phyloP scores from a whole-genome alignment of 2,329 filamentous ascomycete genomes.

The Monosporascus cannonballus region DNA sequence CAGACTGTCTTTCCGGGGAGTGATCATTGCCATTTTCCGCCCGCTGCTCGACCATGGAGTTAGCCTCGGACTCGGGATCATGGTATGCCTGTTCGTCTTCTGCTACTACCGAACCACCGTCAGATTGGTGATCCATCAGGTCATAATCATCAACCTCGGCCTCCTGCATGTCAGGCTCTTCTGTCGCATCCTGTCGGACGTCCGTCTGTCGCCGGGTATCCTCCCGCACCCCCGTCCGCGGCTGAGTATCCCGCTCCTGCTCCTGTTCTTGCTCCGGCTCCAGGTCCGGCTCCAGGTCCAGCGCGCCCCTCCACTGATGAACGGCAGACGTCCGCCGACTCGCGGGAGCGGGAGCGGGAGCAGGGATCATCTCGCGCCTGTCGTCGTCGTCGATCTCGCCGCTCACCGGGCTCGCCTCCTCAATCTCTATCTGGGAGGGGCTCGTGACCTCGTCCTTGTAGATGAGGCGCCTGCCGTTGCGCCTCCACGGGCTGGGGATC shows the following conservation, averaged over 20 bases:
- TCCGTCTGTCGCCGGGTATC: background rate
- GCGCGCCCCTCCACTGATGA: background rate
- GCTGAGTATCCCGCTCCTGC: background rate
- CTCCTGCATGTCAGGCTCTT: conserved; percentile 1
- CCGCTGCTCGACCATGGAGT: background rate
- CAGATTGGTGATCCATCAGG: background rate
- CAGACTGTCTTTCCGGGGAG: background rate
- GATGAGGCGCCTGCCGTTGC: conserved; percentile 22
- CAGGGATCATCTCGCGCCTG: background rate
- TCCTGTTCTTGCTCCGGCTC: conserved; percentile 5
- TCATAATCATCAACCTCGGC: background rate
- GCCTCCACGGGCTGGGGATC: conserved; percentile 36
- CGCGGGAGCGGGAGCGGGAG: background rate
- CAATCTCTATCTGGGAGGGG: conserved; percentile 27
- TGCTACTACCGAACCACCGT: background rate
- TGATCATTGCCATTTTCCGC: background rate
- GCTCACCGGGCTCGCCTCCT: conserved; percentile 17
- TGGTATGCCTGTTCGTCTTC: background rate
- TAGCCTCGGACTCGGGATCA: background rate
- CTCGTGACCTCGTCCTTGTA: conserved; percentile 27
- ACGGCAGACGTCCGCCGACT: background rate
- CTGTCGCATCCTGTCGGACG: background rate
- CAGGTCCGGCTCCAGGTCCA: background rate
- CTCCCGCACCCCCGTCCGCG: background rate
- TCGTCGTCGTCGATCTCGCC: conserved; percentile 14